Percentiles rank a stretch among this genome's conserved stretches.
phyloP scores from a whole-genome alignment of 2,329 filamentous ascomycete genomes.

The Diaporthe citriasiana region DNA sequence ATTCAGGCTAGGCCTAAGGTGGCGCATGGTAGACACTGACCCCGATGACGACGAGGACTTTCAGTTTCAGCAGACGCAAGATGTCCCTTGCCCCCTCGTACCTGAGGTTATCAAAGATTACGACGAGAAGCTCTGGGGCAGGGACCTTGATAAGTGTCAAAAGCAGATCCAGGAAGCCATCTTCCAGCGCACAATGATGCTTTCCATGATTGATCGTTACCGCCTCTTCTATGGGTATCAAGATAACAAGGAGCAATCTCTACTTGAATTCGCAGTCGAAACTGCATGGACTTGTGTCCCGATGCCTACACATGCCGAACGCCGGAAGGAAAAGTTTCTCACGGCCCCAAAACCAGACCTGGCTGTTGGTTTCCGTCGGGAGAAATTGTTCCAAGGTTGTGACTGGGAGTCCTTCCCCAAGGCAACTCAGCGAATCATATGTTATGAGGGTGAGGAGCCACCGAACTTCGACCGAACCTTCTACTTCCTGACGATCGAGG shows the following conservation, averaged over 20 bases:
- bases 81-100: neutral
- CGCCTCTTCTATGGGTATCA: conserved; percentile 4
- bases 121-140: conserved; percentile 6
- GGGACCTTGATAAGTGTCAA: neutral
- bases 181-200: conserved; percentile 20
- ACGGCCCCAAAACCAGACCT: conserved; percentile 27
- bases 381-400: neutral
- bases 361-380: conserved; percentile 13
- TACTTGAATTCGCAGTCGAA: conserved; percentile 31
- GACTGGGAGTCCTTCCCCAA: neutral
- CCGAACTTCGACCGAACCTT: conserved; percentile 2
- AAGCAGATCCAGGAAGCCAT: conserved; percentile 1
- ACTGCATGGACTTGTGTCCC: conserved; percentile 15
- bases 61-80: neutral
- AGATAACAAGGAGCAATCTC: neutral
- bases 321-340: neutral
- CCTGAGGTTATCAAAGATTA: conserved; percentile 4
- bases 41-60: neutral
- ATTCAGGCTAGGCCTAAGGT: conserved; percentile 7
- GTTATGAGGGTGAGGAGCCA: neutral
- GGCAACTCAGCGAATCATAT: conserved; percentile 1
- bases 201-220: conserved; percentile 32
- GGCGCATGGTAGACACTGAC: conserved; percentile 9
- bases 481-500: conserved; percentile 33
- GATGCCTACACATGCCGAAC: conserved; percentile 19